Evolutionary conservation across 1,284 basidiomycete genomes (phyloP), one percentile per base, ranked within the genome.

Genomic region (Phlebopus sp.): DNA sequence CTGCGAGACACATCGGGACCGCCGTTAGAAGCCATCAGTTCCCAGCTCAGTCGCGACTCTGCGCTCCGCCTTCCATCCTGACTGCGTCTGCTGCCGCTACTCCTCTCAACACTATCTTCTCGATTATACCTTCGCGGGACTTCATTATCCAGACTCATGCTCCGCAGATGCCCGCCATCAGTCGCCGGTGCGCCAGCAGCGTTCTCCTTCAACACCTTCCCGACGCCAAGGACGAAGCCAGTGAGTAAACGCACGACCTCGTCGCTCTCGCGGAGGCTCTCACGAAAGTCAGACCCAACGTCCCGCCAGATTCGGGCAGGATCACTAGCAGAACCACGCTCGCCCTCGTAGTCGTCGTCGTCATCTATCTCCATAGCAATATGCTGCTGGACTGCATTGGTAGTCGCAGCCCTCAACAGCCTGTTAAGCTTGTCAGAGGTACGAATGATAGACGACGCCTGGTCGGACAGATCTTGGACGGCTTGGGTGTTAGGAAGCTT

Each of bases 241-340:
- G 89, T 90, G 62, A 87, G 72, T 8, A 78, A 81, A 44, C 89
- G 70, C 1, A 90, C 82, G 36, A 89, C 70, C 59, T 90, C 88
- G 60, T 90, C 88, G 51, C 84, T 85, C 41, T 81, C 74, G 55
- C 84, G 72, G 51, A 86, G 55, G 41, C 78, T 77, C 47, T 91
- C 88, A 32, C 86, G 67, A 58, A 82, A 85, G 49, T 90, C 86
- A 4, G 73, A 75, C 1, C 84, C 83, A 9, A 90, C 76, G 41
- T 72, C 67, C 45, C 76, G 71, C 86, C 86, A 90, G 18, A 88
- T 66, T 47, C 81, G 79, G 3, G 72, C 74, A 19, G 79, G 59
- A 38, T 77, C 72, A 34, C 65, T 56, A 23, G 45, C 56, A 23
- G 46, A 52, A 27, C 54, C 63, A 15, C 60, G 59, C 13, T 40